phyloP scores from a whole-genome alignment of 768 basidiomycete genomes.

The Agaricus subrufescens region DNA sequence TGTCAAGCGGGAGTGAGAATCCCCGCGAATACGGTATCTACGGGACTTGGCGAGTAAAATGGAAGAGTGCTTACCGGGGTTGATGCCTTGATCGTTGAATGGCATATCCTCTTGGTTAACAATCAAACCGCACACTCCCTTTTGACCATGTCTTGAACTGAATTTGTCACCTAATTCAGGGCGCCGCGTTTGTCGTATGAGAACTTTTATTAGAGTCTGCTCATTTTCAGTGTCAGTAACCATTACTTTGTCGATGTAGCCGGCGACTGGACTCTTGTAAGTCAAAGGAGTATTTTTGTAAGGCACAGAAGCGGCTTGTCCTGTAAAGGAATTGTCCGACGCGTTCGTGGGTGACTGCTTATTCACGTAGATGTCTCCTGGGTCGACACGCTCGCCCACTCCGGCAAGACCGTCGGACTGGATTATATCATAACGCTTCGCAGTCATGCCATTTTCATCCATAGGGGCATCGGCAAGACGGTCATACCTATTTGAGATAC shows the following conservation, averaged over 20 bases:
- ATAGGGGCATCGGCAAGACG: constrained; percentile 89
- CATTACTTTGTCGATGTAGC: constrained; percentile 97
- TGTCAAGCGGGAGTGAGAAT: constrained; percentile 7
- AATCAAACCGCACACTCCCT: constrained; percentile 97
- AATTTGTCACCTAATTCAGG: constrained; percentile 99
- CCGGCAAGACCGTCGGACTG: constrained; percentile 92
- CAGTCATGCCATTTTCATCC: constrained; percentile 73
- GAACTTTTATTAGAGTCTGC: constrained; percentile 93
- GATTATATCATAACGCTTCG: constrained; percentile 87
- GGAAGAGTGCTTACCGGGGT: constrained; percentile 56
- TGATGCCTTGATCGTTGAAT: constrained; percentile 96
- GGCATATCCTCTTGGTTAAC: constrained; percentile 99
- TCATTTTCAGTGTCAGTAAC: constrained; percentile 96
- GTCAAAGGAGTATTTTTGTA: constrained; percentile 92
- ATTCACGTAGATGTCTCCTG: constrained; percentile 92
- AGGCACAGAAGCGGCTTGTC: constrained; percentile 75
- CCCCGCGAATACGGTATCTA: constrained; percentile 4
- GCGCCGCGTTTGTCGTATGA: constrained; percentile 93
- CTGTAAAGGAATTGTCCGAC: constrained; percentile 85
- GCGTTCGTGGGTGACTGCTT: constrained; percentile 95
- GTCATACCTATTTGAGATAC: constrained; percentile 59
- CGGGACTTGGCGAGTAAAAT: neutral
- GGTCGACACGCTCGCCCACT: constrained; percentile 90
- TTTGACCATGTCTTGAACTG: constrained; percentile 96
- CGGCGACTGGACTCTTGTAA: constrained; percentile 92